Percentiles rank a stretch among this genome's conserved stretches.
Conservation (phyloP, 192 early-diverging fungal species). For the Coemansia sp. region DNA sequence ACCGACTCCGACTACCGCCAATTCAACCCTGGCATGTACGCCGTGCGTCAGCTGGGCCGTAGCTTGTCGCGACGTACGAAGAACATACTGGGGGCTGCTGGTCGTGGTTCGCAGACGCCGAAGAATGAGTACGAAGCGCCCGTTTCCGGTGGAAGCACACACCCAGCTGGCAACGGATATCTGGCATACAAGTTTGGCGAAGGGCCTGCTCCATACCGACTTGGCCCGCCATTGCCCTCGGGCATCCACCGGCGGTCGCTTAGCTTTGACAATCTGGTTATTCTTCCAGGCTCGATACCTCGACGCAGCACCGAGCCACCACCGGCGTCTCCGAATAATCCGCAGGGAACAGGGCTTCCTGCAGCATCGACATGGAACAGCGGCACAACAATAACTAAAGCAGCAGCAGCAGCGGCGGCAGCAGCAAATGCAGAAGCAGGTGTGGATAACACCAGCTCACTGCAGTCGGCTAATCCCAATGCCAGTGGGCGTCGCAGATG, state of each 20-base stretch:
- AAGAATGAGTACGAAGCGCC: background rate
- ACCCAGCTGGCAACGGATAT: constrained; percentile 16
- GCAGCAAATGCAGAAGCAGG: background rate
- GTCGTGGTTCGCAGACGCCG: background rate
- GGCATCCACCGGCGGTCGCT: constrained; percentile 47
- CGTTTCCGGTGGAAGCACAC: background rate
- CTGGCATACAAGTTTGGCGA: constrained; percentile 12
- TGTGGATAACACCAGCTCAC: background rate
- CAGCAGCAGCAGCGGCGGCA: background rate
- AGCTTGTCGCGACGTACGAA: constrained; percentile 41
- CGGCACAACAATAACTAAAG: constrained; percentile 20
- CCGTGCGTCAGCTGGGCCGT: constrained; percentile 47
- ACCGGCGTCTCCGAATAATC: constrained; percentile 3
- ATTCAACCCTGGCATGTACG: constrained; percentile 43
- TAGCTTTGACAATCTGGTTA: constrained; percentile 47
- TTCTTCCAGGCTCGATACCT: constrained; percentile 27
- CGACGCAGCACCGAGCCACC: constrained; percentile 43
- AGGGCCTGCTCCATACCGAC: constrained; percentile 5
- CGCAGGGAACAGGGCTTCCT: constrained; percentile 14
- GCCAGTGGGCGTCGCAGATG: constrained; percentile 23
- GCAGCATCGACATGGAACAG: constrained; percentile 46
- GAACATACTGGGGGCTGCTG: constrained; percentile 17
- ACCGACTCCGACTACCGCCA: constrained; percentile 45
- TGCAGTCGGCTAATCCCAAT: constrained; percentile 4
- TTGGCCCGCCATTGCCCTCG: constrained; percentile 43